Evolutionary conservation across 768 basidiomycete genomes (phyloP), one percentile per base, ranked within the genome.

Genomic region (Lentinula detonsa): DNA sequence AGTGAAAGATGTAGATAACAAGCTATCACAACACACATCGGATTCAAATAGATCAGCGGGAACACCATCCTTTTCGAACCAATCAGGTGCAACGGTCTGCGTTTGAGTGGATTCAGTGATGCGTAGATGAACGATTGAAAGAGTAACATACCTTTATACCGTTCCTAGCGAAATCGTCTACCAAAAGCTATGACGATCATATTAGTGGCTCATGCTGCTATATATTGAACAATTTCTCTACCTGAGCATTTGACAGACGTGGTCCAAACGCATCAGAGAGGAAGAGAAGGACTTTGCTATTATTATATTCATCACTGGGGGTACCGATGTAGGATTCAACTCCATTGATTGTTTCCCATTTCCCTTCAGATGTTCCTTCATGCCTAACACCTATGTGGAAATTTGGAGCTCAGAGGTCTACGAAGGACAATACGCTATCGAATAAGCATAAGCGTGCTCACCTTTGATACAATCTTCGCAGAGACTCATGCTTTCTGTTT

Each of bases 241-340:
- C 70, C 59, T 67, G 48, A 57, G 57, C 37, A 62, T 79, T 80
- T 61, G 60, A 13, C 9, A 76, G 65, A 2, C 68, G 65, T 42
- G 75, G 63, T 39, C 77, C 78, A 48, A 74, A 78, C 54, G 70
- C 64, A 62, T 78, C 79, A 49, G 73, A 65, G 39, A 80, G 67
- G 70, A 75, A 77, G n/a, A 76, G 68, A 51, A 77, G 59, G 57
- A 72, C 76, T 52, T 74, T 75, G 59, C 73, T 70, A 65, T 76
- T 75, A 33, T 71, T 57, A 46, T 76, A 76, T 21, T 77, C 73
- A 39, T 54, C 65, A 1, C 67, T 39, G 18, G 79, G 79, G 2
- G 75, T 75, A 8, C 73, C 71, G 40, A 79, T 72, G 61, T 82
- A 82, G 62, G 71, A 73, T 31, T 72, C 63, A 34, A 77, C 64